Base-by-base conservation (phyloP, 805 yeast species). In the Candida alai region DNA sequence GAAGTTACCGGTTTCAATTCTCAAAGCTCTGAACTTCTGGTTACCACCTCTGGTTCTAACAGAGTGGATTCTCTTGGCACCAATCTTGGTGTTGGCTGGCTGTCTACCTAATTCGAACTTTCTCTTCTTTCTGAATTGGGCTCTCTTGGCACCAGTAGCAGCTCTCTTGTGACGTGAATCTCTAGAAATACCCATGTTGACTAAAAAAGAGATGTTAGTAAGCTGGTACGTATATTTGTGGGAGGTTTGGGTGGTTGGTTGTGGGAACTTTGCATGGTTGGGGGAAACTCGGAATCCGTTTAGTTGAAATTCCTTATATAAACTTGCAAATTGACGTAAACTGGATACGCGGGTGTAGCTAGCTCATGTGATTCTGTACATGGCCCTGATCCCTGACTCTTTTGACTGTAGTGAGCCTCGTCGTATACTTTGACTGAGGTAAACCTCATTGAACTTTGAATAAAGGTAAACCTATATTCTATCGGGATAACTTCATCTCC, bases 131-230 rank as follows among this genome's bases (percentile, higher is more conserved):
- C 97, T 90, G 95, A 82, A 86, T 76, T 88, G 95, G 74, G 97
- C 97, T 76, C 97, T 88, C 77, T 88, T 89, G 71, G 98, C 98
- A 84, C 98, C 98, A 68, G 98, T 89, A 74, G 94, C 95, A 63
- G 97, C 76, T 76, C 98, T 94, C 86, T 90, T 90, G 89, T 93
- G 98, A 78, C 97, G 96, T 74, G 98, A 90, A 81, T 93, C 97
- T 81, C 98, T 90, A 75, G 97, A 88, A 84, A 90, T 90, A 89
- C 98, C 97, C 98, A 90, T 90, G 72, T 71, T 84, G 28, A 37
- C 34, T 36, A 30, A 37, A 65, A 46, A 43, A 11, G 20, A 22
- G 6, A n/a, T 30, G 47, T 41, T 41, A 41, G 47, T 45, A 41
- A 10, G n/a, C n/a, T n/a, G n/a, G n/a, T n/a, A n/a, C n/a, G n/a